Evolutionary conservation across 768 basidiomycete genomes (phyloP).

Genomic region (Dentipellis fragilis): DNA sequence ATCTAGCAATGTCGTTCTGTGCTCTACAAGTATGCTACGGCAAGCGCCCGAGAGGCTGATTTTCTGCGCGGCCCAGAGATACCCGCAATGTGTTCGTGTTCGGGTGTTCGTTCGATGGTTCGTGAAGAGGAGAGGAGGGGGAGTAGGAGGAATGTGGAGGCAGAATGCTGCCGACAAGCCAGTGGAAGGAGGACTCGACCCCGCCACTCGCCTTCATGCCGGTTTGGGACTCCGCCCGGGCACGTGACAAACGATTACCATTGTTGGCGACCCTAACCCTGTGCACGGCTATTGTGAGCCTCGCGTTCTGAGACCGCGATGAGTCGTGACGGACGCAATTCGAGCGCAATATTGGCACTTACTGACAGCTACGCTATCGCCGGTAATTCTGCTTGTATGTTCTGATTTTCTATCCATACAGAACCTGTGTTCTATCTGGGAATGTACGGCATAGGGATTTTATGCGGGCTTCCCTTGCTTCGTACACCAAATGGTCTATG

Average conservation of each 20-base stretch:
- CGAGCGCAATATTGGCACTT: too few species aligned
- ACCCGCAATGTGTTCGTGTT: too few species aligned
- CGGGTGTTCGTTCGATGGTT: not conserved
- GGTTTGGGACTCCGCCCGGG: not conserved
- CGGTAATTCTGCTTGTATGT: too few species aligned
- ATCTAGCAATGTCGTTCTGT: not conserved
- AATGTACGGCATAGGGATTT: too few species aligned
- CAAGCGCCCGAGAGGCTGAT: not conserved
- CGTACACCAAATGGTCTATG: too few species aligned
- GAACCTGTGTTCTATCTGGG: too few species aligned
- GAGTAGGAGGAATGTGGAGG: not conserved
- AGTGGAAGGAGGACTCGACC: not conserved
- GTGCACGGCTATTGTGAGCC: not conserved
- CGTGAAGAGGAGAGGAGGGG: not conserved
- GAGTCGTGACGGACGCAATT: too few species aligned
- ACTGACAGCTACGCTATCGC: too few species aligned
- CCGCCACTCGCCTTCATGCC: not conserved
- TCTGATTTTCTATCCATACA: too few species aligned
- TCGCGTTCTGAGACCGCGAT: too few species aligned
- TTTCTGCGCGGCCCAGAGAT: not conserved
- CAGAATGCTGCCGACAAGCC: not conserved
- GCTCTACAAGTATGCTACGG: not conserved
- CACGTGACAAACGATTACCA: not conserved
- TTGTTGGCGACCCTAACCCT: not conserved
- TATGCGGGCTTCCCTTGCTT: too few species aligned